Evolutionary conservation across 306 rosid species (phyloP).

Genomic region (Vigna reflexopilosa): DNA sequence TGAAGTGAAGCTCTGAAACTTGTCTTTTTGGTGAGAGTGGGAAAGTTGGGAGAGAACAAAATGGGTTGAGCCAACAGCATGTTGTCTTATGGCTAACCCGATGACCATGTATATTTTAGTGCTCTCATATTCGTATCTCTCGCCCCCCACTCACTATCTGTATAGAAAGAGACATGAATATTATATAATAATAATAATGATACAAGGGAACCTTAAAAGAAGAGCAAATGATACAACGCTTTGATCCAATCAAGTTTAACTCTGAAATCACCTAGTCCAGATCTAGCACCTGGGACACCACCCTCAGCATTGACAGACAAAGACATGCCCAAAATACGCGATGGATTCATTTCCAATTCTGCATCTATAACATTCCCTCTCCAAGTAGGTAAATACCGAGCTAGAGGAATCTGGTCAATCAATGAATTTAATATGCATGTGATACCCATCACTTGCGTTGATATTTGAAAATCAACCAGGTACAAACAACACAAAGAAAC

Average conservation of each 20-base stretch:
- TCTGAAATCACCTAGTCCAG: constrained; percentile 90
- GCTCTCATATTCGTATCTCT: no score
- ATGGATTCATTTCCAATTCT: constrained; percentile 84
- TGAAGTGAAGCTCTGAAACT: constrained; percentile 45
- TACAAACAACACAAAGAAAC: neutral
- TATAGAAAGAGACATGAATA: no score
- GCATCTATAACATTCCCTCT: constrained; percentile 85
- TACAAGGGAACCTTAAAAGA: no score
- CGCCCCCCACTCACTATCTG: no score
- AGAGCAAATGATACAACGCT: constrained; percentile 46
- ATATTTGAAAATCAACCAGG: neutral
- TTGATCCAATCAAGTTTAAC: constrained; percentile 86
- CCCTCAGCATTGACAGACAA: constrained; percentile 90
- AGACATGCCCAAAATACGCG: constrained; percentile 86
- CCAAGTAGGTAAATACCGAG: constrained; percentile 89
- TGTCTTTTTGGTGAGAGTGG: constrained; percentile 38
- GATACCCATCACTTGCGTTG: neutral
- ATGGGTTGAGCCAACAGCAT: constrained; percentile 54
- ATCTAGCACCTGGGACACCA: constrained; percentile 74
- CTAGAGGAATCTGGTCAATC: constrained; percentile 78
- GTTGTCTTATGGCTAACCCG: neutral
- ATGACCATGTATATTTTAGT: no score
- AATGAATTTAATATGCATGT: constrained; percentile 32
- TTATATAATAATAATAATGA: no score
- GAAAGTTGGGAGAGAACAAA: constrained; percentile 66